Percentiles rank a stretch among this genome's conserved stretches.
phyloP scores from a whole-genome alignment of 2,329 filamentous ascomycete genomes.

The Curvularia verruculosa region DNA sequence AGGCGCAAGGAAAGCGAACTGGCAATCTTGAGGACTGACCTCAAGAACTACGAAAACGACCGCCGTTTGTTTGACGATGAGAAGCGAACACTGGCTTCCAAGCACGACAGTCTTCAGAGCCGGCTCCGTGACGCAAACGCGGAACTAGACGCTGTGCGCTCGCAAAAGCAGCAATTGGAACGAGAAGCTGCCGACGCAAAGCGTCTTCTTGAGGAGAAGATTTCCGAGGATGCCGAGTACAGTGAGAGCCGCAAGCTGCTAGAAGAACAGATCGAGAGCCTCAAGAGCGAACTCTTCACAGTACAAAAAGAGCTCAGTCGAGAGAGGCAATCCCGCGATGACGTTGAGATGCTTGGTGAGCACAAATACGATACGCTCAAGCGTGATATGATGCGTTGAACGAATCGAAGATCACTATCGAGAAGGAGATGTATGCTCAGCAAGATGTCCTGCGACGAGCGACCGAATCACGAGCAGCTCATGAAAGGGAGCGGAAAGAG shows the following conservation, averaged over 20 bases:
- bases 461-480: constrained; percentile 77
- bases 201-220: constrained; percentile 80
- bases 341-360: constrained; percentile 87
- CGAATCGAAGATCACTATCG: constrained; percentile 94
- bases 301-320: constrained; percentile 87
- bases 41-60: constrained; percentile 82
- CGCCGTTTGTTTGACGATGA: constrained; percentile 79
- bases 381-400: constrained; percentile 87
- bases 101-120: constrained; percentile 78
- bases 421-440: constrained; percentile 96
- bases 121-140: constrained; percentile 85
- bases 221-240: constrained; percentile 89
- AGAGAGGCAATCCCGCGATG: constrained; percentile 90
- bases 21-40: constrained; percentile 80
- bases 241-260: constrained; percentile 77
- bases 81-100: constrained; percentile 69
- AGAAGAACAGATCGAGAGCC: constrained; percentile 83
- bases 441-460: constrained; percentile 88
- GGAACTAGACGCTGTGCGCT: constrained; percentile 83
- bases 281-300: constrained; percentile 84
- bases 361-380: constrained; percentile 84
- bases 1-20: constrained; percentile 94
- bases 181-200: constrained; percentile 90
- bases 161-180: constrained; percentile 82
- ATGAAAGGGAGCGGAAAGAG: constrained; percentile 88